These are phyloP conservation scores for Emericellopsis atlantica DNA, from an alignment of 2,329 filamentous ascomycete species.

Conservation along the genomic window DNA sequence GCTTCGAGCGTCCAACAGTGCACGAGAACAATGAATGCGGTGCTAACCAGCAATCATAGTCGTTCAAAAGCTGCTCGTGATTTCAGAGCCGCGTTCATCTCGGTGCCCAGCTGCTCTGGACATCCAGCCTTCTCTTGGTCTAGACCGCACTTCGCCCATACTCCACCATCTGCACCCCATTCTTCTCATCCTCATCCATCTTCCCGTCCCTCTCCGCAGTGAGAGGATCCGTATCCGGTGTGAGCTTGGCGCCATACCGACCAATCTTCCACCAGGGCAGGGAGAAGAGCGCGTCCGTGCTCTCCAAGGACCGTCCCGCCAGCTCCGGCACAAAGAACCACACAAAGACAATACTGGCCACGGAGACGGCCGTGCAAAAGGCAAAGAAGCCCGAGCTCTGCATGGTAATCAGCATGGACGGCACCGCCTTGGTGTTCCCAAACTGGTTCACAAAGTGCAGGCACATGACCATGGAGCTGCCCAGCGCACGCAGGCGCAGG, in stretches of 20 bases:
- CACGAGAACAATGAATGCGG: no score
- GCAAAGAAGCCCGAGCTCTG: conserved; percentile 4
- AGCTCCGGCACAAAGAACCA: conserved; percentile 1
- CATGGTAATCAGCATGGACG: conserved; percentile 1
- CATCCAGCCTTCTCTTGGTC: neutral
- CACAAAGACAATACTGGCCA: conserved; percentile 1
- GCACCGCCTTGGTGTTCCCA: conserved; percentile 1
- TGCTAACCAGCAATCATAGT: no score
- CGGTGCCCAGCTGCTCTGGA: no score
- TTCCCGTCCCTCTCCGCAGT: neutral
- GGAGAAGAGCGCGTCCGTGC: neutral
- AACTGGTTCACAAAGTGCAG: conserved; percentile 17
- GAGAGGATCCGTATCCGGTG: neutral
- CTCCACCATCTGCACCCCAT: neutral
- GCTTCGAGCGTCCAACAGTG: no score
- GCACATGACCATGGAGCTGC: no score
- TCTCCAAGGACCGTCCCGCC: conserved; percentile 1
- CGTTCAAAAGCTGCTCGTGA: no score
- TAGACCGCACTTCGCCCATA: neutral
- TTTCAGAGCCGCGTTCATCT: no score
- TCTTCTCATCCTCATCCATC: neutral
- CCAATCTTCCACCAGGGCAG: conserved; percentile 2
- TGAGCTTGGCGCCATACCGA: neutral
- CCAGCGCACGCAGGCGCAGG: no score
- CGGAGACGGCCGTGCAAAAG: conserved; percentile 4